phyloP scores from a whole-genome alignment of 306 rosid species.

The Canavalia ensiformis region DNA sequence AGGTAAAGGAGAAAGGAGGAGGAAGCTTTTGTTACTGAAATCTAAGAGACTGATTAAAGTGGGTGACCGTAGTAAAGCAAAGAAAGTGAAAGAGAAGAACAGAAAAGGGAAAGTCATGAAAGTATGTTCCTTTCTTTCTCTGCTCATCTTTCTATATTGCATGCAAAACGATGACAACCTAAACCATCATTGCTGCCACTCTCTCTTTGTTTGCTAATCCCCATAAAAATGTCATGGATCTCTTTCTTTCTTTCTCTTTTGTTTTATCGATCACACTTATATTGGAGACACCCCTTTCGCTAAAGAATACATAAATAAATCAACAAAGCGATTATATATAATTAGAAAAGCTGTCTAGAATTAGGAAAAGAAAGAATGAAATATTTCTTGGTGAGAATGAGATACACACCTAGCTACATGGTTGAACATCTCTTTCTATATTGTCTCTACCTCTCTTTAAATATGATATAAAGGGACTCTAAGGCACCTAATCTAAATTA shows the following conservation, averaged over 20 bases:
- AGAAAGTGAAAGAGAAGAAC: slow-evolving; percentile 55
- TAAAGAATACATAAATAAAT: slow-evolving; percentile 43
- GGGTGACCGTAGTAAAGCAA: slow-evolving; percentile 64
- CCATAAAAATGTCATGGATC: slow-evolving; percentile 61
- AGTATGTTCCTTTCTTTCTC: slow-evolving; percentile 49
- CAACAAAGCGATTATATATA: slow-evolving; percentile 23
- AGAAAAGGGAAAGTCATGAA: slow-evolving; percentile 54
- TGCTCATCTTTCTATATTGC: slow-evolving; percentile 56
- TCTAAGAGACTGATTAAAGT: slow-evolving; percentile 79
- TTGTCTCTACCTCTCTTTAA: slow-evolving; percentile 51
- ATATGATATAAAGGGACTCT: slow-evolving; percentile 43
- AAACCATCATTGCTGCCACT: slow-evolving; percentile 75
- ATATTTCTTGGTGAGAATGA: slow-evolving; percentile 42
- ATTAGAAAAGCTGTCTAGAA: slow-evolving; percentile 46
- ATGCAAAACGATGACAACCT: slow-evolving; percentile 74
- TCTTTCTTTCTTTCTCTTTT: slow-evolving; percentile 44
- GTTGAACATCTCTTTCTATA: slow-evolving; percentile 43
- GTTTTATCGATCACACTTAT: slow-evolving; percentile 18
- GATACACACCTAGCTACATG: slow-evolving; percentile 33
- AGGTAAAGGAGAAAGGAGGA: slow-evolving; percentile 38
- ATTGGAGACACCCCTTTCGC: slow-evolving; percentile 36
- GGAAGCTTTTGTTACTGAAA: slow-evolving; percentile 77
- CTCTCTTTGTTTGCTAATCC: slow-evolving; percentile 76
- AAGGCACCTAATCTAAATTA: slow-evolving; percentile 41
- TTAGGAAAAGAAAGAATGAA: slow-evolving; percentile 36